phyloP scores from a whole-genome alignment of 2,329 filamentous ascomycete species.

The Hypoxylon sp. region DNA sequence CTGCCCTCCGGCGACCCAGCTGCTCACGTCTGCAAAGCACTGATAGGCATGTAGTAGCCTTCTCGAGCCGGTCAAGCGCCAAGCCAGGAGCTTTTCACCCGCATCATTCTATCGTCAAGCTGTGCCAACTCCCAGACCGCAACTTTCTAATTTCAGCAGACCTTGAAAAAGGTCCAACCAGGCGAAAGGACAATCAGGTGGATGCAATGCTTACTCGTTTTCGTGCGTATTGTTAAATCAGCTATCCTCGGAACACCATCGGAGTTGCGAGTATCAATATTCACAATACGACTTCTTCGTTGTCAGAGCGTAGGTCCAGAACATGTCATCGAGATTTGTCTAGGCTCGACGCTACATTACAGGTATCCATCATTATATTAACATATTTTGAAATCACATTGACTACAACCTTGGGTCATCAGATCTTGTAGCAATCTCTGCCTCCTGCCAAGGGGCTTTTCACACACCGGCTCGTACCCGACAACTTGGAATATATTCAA shows the following conservation, averaged over 20 bases:
- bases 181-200: no score
- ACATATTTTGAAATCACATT: neutral
- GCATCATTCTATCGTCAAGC: slow-evolving; percentile 1
- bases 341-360: slow-evolving; percentile 7
- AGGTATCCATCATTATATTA: neutral
- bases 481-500: neutral
- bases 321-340: slow-evolving; percentile 21
- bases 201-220: neutral
- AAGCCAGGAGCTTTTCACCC: slow-evolving; percentile 23
- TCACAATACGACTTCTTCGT: neutral
- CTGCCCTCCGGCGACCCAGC: slow-evolving; percentile 16
- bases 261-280: neutral
- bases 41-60: no score
- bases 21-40: slow-evolving; percentile 12
- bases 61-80: slow-evolving; percentile 17
- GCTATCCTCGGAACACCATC: no score
- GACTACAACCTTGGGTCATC: slow-evolving; percentile 8
- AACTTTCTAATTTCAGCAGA: neutral
- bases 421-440: neutral
- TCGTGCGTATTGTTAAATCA: neutral
- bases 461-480: neutral
- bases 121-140: neutral
- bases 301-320: neutral
- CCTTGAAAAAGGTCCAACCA: neutral
- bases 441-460: slow-evolving; percentile 4